These are phyloP conservation scores for Eremothecium cymbalariae DNA, from an alignment of 1,139 yeast species.

Conservation along the genomic window DNA sequence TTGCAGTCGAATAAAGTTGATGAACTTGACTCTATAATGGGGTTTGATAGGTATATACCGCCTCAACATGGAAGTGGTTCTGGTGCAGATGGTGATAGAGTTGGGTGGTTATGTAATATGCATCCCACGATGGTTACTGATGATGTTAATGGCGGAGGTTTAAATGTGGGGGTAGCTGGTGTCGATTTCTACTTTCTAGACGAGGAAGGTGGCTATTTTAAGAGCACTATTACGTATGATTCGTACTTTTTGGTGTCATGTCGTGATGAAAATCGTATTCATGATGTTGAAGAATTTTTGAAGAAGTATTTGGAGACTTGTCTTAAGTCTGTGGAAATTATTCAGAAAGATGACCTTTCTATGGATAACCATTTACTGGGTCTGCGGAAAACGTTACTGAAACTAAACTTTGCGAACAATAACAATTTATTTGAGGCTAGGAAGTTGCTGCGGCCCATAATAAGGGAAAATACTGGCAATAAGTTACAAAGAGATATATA, in stretches of 20 bases:
- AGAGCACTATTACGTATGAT: slow-evolving; percentile 71
- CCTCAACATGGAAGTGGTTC: slow-evolving; percentile 24
- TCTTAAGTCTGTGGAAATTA: slow-evolving; percentile 48
- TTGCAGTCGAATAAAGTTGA: slow-evolving; percentile 41
- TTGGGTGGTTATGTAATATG: slow-evolving; percentile 89
- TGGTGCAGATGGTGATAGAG: slow-evolving; percentile 33
- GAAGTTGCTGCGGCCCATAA: slow-evolving; percentile 57
- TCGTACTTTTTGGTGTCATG: slow-evolving; percentile 83
- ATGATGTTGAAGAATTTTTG: slow-evolving; percentile 78
- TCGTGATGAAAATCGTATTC: slow-evolving; percentile 43
- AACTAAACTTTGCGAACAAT: slow-evolving; percentile 67
- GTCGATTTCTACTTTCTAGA: slow-evolving; percentile 95
- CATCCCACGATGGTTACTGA: slow-evolving; percentile 42
- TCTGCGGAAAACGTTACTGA: slow-evolving; percentile 52
- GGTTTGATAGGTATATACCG: slow-evolving; percentile 54
- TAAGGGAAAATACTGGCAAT: slow-evolving; percentile 56
- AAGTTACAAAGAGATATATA: slow-evolving; percentile 67
- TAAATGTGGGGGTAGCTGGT: slow-evolving; percentile 63
- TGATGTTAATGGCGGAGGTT: slow-evolving; percentile 33
- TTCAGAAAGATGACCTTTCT: slow-evolving; percentile 68
- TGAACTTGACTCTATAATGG: slow-evolving; percentile 67
- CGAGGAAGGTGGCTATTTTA: slow-evolving; percentile 95
- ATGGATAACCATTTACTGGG: slow-evolving; percentile 86
- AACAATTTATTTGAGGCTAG: slow-evolving; percentile 71
- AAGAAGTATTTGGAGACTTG: slow-evolving; percentile 58